These are phyloP conservation scores for Fragaria ananassa DNA, from an alignment of 306 rosid species.

Conservation along the genomic window DNA sequence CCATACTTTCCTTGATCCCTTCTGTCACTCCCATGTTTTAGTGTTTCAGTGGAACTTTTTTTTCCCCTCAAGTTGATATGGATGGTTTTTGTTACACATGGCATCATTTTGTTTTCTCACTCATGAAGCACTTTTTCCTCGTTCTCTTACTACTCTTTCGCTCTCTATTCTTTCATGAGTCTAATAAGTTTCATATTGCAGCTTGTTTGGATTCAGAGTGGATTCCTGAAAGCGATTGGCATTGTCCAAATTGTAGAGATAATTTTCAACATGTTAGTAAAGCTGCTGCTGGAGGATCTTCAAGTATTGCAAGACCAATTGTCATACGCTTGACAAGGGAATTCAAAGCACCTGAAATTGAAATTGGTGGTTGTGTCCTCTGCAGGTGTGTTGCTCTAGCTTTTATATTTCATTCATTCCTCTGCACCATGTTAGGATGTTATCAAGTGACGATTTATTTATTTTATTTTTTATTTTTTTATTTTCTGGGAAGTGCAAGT, in stretches of 20 bases:
- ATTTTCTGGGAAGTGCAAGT: not conserved
- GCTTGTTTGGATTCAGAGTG: constrained; percentile 72
- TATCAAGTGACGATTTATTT: not conserved
- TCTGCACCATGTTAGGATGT: not conserved
- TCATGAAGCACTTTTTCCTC: not conserved
- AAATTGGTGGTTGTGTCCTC: constrained; percentile 95
- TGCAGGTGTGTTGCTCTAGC: constrained; percentile 63
- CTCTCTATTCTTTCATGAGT: not conserved
- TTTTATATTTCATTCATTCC: not conserved
- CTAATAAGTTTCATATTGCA: constrained; percentile 37
- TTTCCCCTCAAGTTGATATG: too few species aligned
- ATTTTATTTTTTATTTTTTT: not conserved
- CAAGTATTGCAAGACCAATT: constrained; percentile 61
- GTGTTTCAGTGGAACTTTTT: not conserved
- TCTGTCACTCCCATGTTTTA: not conserved
- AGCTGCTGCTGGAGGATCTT: constrained; percentile 41
- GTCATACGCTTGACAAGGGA: constrained; percentile 81
- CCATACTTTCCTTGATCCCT: not conserved
- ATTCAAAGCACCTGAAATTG: constrained; percentile 76
- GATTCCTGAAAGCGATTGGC: constrained; percentile 77
- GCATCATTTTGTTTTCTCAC: not conserved
- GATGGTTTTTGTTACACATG: not conserved
- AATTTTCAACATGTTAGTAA: constrained; percentile 52
- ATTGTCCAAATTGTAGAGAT: constrained; percentile 77
- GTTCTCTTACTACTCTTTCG: not conserved